Evolutionary conservation across 345 rosid genomes (phyloP).

Genomic region (Abelmoschus esculentus): DNA sequence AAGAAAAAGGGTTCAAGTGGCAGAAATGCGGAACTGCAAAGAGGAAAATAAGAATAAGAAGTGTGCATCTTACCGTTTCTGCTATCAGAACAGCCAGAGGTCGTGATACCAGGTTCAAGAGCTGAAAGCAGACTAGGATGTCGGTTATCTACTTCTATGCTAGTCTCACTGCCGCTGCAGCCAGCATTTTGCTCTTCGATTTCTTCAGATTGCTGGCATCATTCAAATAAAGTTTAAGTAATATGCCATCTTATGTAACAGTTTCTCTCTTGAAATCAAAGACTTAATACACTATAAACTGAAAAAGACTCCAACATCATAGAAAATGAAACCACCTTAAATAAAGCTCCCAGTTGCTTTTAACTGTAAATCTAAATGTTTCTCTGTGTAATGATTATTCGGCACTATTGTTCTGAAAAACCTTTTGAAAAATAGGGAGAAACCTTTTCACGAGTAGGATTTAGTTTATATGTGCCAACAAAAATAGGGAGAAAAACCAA

Average conservation of each 20-base stretch:
- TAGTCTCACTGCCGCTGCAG: conserved; percentile 34
- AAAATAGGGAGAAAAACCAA: neutral
- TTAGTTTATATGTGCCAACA: neutral
- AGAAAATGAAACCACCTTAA: neutral
- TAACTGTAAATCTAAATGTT: too few relatives aligned
- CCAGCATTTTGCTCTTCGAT: conserved; percentile 35
- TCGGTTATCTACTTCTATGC: conserved; percentile 29
- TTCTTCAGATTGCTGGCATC: conserved; percentile 26
- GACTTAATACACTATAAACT: neutral
- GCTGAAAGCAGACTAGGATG: conserved; percentile 27
- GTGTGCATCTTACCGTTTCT: conserved; percentile 19
- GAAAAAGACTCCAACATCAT: neutral
- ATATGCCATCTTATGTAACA: neutral
- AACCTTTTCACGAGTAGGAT: neutral
- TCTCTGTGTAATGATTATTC: neutral
- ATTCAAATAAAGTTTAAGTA: conserved; percentile 1
- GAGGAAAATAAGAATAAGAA: neutral
- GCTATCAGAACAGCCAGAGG: conserved; percentile 31
- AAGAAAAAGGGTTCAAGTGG: neutral
- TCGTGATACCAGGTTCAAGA: conserved; percentile 34
- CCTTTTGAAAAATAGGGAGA: too few relatives aligned
- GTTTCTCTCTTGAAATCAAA: neutral
- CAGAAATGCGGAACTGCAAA: neutral
- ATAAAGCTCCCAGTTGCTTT: neutral
- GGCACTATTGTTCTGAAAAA: neutral